Base-by-base conservation (phyloP, 208 protist species). In the Trypanosomatidae sp. region DNA sequence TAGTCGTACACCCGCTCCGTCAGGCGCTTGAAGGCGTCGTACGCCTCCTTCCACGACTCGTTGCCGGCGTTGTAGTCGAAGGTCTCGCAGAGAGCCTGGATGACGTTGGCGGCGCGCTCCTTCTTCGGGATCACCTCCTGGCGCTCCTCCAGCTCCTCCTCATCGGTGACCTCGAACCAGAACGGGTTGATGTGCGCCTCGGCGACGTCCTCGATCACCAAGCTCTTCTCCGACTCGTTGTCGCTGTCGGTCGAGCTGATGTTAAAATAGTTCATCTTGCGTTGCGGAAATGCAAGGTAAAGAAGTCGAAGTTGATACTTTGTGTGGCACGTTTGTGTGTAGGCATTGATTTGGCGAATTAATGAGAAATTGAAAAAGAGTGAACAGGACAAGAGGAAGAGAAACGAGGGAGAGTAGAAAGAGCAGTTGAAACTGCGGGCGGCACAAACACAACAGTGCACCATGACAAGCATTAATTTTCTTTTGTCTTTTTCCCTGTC, bases 161-260 rank as follows among this genome's bases (percentile, higher is more conserved):
- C 88, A 66, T 95, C 88, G 44, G 90, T 91, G 47, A 83, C 55
- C 66, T 91, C 85, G 73, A 91, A 90, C 91, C 91, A 95, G 72
- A 82, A 84, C 10, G 87, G 71, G 69, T 89, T 82, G 67, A 91
- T 89, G 44, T 91, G 82, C 39, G 84, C 65, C 66, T 83, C 84
- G 17, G 80, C 46, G 39, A 79, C 80, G 9, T 83, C 83, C 62
- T 90, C 84, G 43, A 79, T 71, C n/a, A 83, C 65, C 30, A 89
- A 28, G 74, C 81, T 84, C 58, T 82, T 71, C 62, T 91, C 79
- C 33, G 72, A 71, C 72, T 88, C 86, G 28, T 71, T 80, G 76
- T 90, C 87, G 71, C 84, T 91, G 69, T 91, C 81, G 66, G 74
- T 83, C 52, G 82, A 88, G 58, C 77, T 77, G 69, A 85, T 85